Evolutionary conservation across 495 filamentous ascomycete genomes (phyloP).

Genomic region (Neurospora africana): DNA sequence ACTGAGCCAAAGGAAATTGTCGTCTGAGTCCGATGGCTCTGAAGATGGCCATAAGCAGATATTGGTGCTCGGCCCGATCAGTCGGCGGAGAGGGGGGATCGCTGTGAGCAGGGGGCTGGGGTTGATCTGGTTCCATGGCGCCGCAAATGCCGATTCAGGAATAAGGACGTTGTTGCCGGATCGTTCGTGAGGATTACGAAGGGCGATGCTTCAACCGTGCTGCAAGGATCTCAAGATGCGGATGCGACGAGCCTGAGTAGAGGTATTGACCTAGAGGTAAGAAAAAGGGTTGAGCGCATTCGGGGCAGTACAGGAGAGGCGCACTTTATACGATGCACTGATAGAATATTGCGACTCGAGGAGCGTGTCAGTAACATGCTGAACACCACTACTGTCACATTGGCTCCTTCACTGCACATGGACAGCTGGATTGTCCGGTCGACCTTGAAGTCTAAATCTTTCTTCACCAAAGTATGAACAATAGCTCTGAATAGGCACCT

Average conservation of each 20-base stretch:
- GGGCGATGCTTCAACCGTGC: neutral
- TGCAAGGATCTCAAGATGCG: neutral
- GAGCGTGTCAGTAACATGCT: neutral
- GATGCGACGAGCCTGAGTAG: neutral
- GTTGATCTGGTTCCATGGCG: neutral
- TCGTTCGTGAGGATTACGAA: neutral
- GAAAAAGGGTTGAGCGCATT: neutral
- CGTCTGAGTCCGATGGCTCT: neutral
- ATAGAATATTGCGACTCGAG: neutral
- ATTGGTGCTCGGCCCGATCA: neutral
- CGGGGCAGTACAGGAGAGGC: neutral
- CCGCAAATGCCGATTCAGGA: neutral
- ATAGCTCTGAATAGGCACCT: too few relatives aligned
- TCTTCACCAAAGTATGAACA: too few relatives aligned
- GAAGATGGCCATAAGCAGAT: neutral
- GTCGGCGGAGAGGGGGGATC: neutral
- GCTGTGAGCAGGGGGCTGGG: neutral
- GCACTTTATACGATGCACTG: neutral
- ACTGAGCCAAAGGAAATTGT: neutral
- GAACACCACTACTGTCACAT: too few relatives aligned
- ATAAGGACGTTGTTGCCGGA: neutral
- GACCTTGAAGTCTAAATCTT: too few relatives aligned
- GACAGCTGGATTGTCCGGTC: neutral
- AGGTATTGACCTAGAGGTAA: too few relatives aligned
- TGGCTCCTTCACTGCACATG: neutral